These are phyloP conservation scores for Brettanomyces anomalus DNA, from an alignment of 805 yeast genomes.

Conservation along the genomic window DNA sequence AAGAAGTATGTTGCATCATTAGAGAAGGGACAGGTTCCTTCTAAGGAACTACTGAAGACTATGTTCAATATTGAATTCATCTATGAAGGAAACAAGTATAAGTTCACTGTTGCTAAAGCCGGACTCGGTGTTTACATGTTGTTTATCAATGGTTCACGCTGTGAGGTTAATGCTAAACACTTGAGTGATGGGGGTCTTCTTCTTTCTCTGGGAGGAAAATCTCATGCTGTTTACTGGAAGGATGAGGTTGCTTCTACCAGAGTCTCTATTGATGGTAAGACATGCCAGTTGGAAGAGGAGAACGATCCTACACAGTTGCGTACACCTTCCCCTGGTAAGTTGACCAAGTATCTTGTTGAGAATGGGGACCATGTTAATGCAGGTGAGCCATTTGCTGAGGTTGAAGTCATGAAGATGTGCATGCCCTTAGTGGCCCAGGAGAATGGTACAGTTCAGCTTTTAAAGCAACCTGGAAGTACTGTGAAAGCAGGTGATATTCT, in stretches of 20 bases:
- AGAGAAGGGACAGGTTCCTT: conserved; percentile 93
- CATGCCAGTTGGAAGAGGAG: conserved; percentile 89
- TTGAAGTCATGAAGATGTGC: conserved; percentile 99
- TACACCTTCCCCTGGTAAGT: conserved; percentile 98
- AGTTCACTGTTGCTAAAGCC: conserved; percentile 92
- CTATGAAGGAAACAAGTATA: conserved; percentile 87
- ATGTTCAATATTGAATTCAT: conserved; percentile 91
- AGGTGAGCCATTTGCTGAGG: conserved; percentile 96
- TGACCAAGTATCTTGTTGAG: conserved; percentile 87
- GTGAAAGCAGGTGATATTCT: conserved; percentile 94
- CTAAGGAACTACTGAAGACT: conserved; percentile 72
- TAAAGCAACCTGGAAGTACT: conserved; percentile 98
- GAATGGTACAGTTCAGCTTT: conserved; percentile 82
- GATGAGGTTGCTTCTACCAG: conserved; percentile 96
- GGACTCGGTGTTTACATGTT: conserved; percentile 78
- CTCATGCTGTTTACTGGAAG: conserved; percentile 95
- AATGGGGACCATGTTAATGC: conserved; percentile 87
- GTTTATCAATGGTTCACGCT: conserved; percentile 88
- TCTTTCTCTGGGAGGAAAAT: conserved; percentile 80
- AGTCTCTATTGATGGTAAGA: conserved; percentile 88
- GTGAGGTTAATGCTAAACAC: conserved; percentile 78
- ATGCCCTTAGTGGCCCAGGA: conserved; percentile 95
- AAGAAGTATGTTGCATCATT: conserved; percentile 65
- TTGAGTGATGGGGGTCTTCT: conserved; percentile 92
- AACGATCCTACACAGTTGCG: conserved; percentile 98